These are phyloP conservation scores for Amanita subjunquillea DNA, from an alignment of 768 basidiomycete genomes.

Conservation along the genomic window DNA sequence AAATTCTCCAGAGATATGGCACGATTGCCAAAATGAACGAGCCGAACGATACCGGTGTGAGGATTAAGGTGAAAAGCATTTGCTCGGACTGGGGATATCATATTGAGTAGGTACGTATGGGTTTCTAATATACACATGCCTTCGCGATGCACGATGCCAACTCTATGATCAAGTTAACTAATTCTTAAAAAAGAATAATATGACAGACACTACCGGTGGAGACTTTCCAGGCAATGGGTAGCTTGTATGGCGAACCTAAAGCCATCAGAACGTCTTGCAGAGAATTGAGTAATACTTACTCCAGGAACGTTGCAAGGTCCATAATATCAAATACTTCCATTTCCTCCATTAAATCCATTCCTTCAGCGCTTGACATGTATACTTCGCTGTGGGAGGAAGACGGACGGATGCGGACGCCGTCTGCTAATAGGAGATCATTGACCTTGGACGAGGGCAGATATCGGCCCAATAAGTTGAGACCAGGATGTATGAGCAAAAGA, in stretches of 20 bases:
- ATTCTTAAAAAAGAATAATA: not conserved
- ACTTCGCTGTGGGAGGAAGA: constrained; percentile 36
- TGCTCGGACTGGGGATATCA: constrained; percentile 41
- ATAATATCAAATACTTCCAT: constrained; percentile 58
- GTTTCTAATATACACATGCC: constrained; percentile 20
- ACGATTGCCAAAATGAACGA: constrained; percentile 70
- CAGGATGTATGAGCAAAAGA: constrained; percentile 62
- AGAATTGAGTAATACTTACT: constrained; percentile 29
- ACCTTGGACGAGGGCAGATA: constrained; percentile 59
- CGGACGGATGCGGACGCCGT: constrained; percentile 32
- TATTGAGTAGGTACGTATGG: constrained; percentile 2
- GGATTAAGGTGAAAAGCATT: constrained; percentile 70
- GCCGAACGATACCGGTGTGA: constrained; percentile 56
- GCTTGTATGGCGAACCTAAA: constrained; percentile 61
- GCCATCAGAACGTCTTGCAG: not conserved
- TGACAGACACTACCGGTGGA: constrained; percentile 40
- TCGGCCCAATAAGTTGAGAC: constrained; percentile 57
- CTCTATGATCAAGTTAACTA: constrained; percentile 20
- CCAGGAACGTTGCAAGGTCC: constrained; percentile 69
- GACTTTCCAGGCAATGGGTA: constrained; percentile 56
- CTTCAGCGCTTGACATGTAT: constrained; percentile 39
- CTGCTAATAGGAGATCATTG: constrained; percentile 56
- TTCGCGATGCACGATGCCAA: constrained; percentile 60
- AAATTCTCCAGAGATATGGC: constrained; percentile 61
- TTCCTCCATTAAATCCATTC: constrained; percentile 35